phyloP scores from a whole-genome alignment of 164 flowering plant genomes.

The Tinospora cordifolia region DNA sequence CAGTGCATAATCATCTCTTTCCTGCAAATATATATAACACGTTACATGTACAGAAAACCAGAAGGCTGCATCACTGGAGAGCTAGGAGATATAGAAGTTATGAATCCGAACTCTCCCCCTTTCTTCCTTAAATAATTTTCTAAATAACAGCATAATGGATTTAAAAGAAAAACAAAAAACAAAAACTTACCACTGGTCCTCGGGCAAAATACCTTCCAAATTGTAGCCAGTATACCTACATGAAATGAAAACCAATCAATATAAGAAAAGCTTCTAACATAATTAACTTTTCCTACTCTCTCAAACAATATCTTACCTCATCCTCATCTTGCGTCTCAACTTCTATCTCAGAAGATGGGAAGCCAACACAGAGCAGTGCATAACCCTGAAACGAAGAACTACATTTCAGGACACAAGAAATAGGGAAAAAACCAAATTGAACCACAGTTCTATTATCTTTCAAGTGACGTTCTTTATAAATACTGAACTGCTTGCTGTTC shows the following conservation, averaged over 20 bases:
- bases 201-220: constrained; percentile 97
- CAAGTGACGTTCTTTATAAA: background rate
- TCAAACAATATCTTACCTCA: constrained; percentile 48
- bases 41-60: background rate
- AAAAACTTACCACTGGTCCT: constrained; percentile 82
- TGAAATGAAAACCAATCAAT: constrained; percentile 1
- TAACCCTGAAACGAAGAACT: constrained; percentile 53
- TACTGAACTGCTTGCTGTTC: background rate
- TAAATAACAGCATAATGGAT: background rate
- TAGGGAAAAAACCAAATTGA: background rate
- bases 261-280: background rate
- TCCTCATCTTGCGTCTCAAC: constrained; percentile 99
- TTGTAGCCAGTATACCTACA: constrained; percentile 97
- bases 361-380: constrained; percentile 95
- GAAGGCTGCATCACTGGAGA: background rate
- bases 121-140: background rate
- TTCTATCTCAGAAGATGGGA: constrained; percentile 78
- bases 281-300: background rate
- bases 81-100: background rate
- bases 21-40: constrained; percentile 34
- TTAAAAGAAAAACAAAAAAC: too few species aligned
- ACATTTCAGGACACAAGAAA: background rate
- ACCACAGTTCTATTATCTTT: background rate
- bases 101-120: background rate
- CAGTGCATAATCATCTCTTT: constrained; percentile 83